Evolutionary conservation across 805 yeast species (phyloP).

Genomic region (Metschnikowia lochheadii): DNA sequence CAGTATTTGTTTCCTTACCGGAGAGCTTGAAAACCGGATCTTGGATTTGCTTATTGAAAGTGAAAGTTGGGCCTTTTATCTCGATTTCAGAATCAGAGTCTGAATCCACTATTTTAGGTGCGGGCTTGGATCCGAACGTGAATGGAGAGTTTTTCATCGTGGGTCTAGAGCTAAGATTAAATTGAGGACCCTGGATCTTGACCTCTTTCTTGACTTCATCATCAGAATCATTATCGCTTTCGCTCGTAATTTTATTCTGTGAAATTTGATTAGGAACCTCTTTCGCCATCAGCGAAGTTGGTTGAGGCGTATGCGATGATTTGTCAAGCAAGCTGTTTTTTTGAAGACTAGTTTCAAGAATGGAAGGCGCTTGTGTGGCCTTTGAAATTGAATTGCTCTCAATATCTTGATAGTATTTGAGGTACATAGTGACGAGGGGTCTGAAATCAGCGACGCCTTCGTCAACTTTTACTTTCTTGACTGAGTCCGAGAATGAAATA

Average conservation of each 20-base stretch:
- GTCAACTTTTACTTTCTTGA: constrained; percentile 37
- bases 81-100: constrained; percentile 61
- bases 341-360: neutral
- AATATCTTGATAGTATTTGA: constrained; percentile 45
- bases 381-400: neutral
- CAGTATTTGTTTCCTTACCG: neutral
- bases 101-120: constrained; percentile 35
- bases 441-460: constrained; percentile 55
- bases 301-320: constrained; percentile 10
- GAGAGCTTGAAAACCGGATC: constrained; percentile 31
- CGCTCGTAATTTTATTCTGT: neutral
- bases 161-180: constrained; percentile 26
- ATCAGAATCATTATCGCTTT: constrained; percentile 26
- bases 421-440: constrained; percentile 55
- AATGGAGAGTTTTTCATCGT: constrained; percentile 35
- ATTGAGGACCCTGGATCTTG: constrained; percentile 35
- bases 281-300: constrained; percentile 7
- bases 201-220: constrained; percentile 18
- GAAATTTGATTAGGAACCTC: neutral
- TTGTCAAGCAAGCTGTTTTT: neutral
- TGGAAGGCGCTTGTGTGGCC: neutral
- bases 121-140: constrained; percentile 30
- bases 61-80: constrained; percentile 71
- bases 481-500: constrained; percentile 49
- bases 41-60: constrained; percentile 33